Conservation (phyloP, 179 eudicot genomes). For the Sideroxylon spinosum region DNA sequence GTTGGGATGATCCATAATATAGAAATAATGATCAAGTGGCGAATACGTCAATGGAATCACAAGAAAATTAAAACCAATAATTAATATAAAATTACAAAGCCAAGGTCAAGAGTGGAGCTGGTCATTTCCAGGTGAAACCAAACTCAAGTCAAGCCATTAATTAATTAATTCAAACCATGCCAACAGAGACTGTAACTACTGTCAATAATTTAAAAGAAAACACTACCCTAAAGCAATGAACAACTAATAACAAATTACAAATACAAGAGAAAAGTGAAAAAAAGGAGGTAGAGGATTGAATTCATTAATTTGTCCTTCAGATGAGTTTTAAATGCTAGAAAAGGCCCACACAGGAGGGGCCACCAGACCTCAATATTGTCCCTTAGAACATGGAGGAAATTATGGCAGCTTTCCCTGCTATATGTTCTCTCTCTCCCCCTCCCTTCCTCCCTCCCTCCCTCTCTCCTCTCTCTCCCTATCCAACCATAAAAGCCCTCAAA, state of each 20-base stretch:
- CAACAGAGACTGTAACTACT: no score
- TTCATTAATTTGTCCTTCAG: not conserved
- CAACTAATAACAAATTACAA: not conserved
- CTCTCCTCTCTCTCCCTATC: slow-evolving; percentile 11
- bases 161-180: no score
- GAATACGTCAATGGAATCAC: not conserved
- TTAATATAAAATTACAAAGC: not conserved
- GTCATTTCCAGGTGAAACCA: not conserved
- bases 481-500: slow-evolving; percentile 7
- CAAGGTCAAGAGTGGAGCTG: not conserved
- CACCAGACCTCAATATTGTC: slow-evolving; percentile 43
- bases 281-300: not conserved
- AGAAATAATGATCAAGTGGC: slow-evolving; percentile 1
- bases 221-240: not conserved
- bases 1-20: not conserved
- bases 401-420: slow-evolving; percentile 48
- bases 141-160: not conserved
- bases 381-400: slow-evolving; percentile 73
- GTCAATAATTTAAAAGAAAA: no score
- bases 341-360: slow-evolving; percentile 22
- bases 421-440: slow-evolving; percentile 22
- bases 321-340: slow-evolving; percentile 1
- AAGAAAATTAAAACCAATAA: not conserved
- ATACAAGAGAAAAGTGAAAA: not conserved
- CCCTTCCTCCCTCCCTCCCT: not conserved